Percentiles rank a stretch among this genome's conserved stretches.
phyloP scores from a whole-genome alignment of 106 monocot species.

The Xerophyta viscosa region DNA sequence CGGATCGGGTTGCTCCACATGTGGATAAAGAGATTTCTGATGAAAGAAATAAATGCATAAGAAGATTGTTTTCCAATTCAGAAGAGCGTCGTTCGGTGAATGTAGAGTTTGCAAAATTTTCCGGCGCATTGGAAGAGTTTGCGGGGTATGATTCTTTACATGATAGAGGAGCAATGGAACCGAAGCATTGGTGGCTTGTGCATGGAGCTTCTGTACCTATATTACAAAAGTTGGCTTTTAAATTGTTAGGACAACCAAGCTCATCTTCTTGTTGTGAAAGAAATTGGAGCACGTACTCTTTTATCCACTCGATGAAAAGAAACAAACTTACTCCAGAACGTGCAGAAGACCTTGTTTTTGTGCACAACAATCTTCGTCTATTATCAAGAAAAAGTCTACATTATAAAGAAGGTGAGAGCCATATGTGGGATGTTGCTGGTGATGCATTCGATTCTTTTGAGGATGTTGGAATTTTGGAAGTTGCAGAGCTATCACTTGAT shows the following conservation, averaged over 20 bases:
- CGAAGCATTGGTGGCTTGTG: constrained; percentile 11
- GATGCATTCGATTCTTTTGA: constrained; percentile 8
- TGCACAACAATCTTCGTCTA: no score
- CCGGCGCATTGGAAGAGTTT: background rate
- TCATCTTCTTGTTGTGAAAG: constrained; percentile 28
- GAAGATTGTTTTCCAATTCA: constrained; percentile 5
- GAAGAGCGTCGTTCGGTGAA: constrained; percentile 4
- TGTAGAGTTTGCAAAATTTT: constrained; percentile 14
- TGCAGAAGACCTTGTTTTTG: constrained; percentile 9
- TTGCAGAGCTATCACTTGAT: constrained; percentile 9
- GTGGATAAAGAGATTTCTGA: constrained; percentile 10
- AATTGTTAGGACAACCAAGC: constrained; percentile 9
- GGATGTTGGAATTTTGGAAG: background rate
- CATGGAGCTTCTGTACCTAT: background rate
- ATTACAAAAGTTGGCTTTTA: constrained; percentile 11
- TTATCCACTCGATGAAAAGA: constrained; percentile 2
- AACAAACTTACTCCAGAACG: constrained; percentile 1
- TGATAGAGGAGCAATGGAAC: constrained; percentile 4
- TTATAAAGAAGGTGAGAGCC: background rate
- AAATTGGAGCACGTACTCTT: constrained; percentile 13
- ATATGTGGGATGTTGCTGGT: constrained; percentile 6
- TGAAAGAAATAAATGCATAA: constrained; percentile 13
- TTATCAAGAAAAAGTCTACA: no score
- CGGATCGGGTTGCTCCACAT: constrained; percentile 9
- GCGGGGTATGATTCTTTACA: background rate